Evolutionary conservation across 2,329 filamentous ascomycete genomes (phyloP), one percentile per base, ranked within the genome.

Genomic region (Paraphaeosphaeria sporulosa): DNA sequence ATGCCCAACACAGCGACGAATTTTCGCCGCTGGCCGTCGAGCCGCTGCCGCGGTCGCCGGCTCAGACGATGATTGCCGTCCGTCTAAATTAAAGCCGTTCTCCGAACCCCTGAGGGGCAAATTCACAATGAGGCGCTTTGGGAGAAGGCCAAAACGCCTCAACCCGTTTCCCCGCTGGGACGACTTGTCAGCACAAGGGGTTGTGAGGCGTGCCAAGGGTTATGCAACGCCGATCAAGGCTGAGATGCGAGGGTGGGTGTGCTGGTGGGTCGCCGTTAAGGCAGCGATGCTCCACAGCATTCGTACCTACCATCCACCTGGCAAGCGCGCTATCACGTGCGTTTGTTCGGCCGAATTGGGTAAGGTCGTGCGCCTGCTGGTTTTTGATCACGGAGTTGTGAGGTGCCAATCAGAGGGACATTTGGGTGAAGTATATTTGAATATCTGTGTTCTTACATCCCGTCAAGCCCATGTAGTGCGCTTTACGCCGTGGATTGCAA

Each of bases 81-180:
- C 63, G 42, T 51, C 65, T 57, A 62, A 49, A 51, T 23, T 60
- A 47, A 63, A 64, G 61, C 64, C 63, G 64, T 67, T 67, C 66
- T 56, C 61, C 58, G 65, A 67, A 59, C 72, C 67, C 71, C 71
- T 74, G 69, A 68, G 68, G 63, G 67, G 61, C 58, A 64, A 60
- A 63, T 43, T 42, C 40, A 56, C 23, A 55, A 50, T 57, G 62
- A 54, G 61, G 64, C 65, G 62, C 64, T 36, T 66, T 65, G 66
- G 65, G 36, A 59, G 65, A 27, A 59, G 36, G 50, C 53, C 49
- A 50, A 53, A 50, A 59, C 57, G 56, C 60, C 57, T 50, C 57
- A n/a, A 59, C 63, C 67, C 67, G 63, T 44, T 60, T 63, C 66
- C 66, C 66, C 67, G 63, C 54, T 15, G 42, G 34, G 51, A 63